These are phyloP conservation scores for Cladosporium sp. DNA, from an alignment of 2,329 filamentous ascomycete species.

Conservation along the genomic window DNA sequence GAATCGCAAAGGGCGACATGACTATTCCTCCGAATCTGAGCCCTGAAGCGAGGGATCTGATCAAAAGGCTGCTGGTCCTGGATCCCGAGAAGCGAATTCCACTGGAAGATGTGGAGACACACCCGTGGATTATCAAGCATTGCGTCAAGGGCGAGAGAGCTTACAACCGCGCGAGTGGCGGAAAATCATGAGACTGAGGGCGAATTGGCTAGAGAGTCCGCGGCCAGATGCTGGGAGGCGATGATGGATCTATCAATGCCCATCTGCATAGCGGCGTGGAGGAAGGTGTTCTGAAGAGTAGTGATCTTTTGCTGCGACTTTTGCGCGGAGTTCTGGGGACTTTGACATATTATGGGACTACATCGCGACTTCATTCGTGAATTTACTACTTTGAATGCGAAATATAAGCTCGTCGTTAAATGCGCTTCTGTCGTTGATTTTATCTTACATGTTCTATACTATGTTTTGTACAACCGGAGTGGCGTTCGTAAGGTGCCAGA, in stretches of 20 bases:
- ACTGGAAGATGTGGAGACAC: conserved; percentile 79
- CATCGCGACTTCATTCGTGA: too few species aligned
- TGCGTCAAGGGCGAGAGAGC: conserved; percentile 57
- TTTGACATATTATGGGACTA: too few species aligned
- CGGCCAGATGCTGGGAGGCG: too few species aligned
- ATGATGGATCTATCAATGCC: background rate
- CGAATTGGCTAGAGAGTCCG: too few species aligned
- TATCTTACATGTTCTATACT: background rate
- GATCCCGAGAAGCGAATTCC: conserved; percentile 91
- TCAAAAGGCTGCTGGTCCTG: conserved; percentile 83
- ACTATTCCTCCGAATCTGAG: conserved; percentile 86
- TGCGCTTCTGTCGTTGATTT: background rate
- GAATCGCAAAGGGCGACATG: conserved; percentile 89
- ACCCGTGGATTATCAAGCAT: conserved; percentile 97
- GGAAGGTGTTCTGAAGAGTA: background rate
- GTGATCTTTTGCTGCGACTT: background rate
- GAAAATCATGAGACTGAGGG: background rate
- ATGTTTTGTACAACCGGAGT: too few species aligned
- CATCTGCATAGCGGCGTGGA: background rate
- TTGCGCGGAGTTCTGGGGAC: background rate
- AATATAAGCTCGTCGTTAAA: background rate
- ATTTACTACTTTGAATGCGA: too few species aligned
- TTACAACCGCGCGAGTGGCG: conserved; percentile 7
- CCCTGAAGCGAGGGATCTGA: conserved; percentile 83
- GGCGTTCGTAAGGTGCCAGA: too few species aligned